phyloP scores from a whole-genome alignment of 805 yeast species.

The Kuraishia hungarica region DNA sequence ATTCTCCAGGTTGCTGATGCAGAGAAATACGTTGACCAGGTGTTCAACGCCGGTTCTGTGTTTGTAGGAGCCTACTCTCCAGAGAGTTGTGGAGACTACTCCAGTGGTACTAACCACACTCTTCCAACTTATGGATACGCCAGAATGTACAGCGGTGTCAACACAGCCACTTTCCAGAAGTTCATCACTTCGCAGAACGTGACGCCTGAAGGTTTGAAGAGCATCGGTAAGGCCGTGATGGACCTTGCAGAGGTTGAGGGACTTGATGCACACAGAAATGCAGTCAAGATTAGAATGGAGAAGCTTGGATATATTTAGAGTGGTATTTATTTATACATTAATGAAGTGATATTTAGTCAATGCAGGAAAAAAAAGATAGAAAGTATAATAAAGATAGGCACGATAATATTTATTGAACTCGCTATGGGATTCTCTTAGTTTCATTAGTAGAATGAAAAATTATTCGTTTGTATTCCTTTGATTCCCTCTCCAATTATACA shows the following conservation, averaged over 20 bases:
- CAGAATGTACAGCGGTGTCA: slow-evolving; percentile 93
- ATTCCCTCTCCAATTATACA: too few species aligned
- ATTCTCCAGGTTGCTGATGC: slow-evolving; percentile 87
- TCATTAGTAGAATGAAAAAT: too few species aligned
- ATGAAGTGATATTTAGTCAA: neutral
- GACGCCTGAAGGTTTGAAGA: slow-evolving; percentile 72
- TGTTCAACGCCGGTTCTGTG: slow-evolving; percentile 92
- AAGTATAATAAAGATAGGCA: too few species aligned
- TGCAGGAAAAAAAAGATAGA: too few species aligned
- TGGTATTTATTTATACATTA: slow-evolving; percentile 3
- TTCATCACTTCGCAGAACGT: slow-evolving; percentile 92
- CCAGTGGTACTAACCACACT: slow-evolving; percentile 97
- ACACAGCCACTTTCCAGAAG: slow-evolving; percentile 92
- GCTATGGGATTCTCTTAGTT: too few species aligned
- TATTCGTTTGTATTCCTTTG: too few species aligned
- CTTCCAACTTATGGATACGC: slow-evolving; percentile 98
- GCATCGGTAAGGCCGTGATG: slow-evolving; percentile 96
- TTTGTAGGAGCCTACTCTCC: slow-evolving; percentile 96
- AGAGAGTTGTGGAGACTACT: slow-evolving; percentile 97
- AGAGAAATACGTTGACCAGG: slow-evolving; percentile 54
- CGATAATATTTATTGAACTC: too few species aligned
- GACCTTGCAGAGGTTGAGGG: slow-evolving; percentile 95
- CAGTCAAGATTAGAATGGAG: slow-evolving; percentile 90
- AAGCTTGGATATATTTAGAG: slow-evolving; percentile 44
- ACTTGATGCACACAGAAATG: slow-evolving; percentile 93